These are phyloP conservation scores for Gossypium aridum DNA, from an alignment of 441 rosid genomes.

Conservation along the genomic window DNA sequence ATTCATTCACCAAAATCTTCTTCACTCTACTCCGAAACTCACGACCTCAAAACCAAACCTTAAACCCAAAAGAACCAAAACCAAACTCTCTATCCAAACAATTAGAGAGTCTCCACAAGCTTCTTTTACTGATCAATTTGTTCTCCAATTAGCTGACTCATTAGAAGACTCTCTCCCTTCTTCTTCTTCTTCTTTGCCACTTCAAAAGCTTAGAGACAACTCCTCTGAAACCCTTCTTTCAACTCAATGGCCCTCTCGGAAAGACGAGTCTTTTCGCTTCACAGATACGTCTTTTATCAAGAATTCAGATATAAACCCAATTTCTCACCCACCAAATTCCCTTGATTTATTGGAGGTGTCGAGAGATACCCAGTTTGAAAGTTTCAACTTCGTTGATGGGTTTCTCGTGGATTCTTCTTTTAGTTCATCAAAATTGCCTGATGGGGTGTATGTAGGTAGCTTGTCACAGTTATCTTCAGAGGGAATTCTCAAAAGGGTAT, in stretches of 20 bases:
- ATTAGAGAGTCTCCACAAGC: constrained; percentile 21
- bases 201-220: constrained; percentile 59
- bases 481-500: constrained; percentile 35
- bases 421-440: constrained; percentile 46
- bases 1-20: constrained; percentile 26
- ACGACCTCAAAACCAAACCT: constrained; percentile 20
- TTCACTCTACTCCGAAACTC: constrained; percentile 16
- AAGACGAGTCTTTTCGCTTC: constrained; percentile 79
- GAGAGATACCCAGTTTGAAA: constrained; percentile 35
- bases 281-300: constrained; percentile 73
- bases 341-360: constrained; percentile 20
- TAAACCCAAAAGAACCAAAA: constrained; percentile 22
- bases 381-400: constrained; percentile 64
- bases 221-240: constrained; percentile 64
- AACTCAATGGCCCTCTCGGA: constrained; percentile 84
- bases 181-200: constrained; percentile 32
- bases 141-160: constrained; percentile 71
- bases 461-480: constrained; percentile 35
- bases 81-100: constrained; percentile 29
- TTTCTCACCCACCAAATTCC: constrained; percentile 37
- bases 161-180: constrained; percentile 73
- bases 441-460: constrained; percentile 71
- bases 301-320: constrained; percentile 53
- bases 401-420: constrained; percentile 41
- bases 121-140: constrained; percentile 79